Conservation (phyloP, 2,329 filamentous ascomycete species). For the Orbilia quercus region DNA sequence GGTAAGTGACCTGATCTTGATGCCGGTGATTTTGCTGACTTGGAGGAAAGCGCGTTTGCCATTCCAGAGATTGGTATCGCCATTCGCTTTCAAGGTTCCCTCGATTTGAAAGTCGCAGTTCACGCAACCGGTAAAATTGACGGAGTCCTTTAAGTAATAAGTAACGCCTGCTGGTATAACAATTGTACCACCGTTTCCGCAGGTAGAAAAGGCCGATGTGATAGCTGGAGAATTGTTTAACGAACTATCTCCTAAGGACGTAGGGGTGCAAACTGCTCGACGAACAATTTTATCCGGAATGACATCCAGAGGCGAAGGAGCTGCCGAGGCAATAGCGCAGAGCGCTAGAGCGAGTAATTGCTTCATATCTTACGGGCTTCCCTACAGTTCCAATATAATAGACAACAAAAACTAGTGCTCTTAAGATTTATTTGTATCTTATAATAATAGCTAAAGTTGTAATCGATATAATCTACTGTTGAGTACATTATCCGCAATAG, state of each 20-base stretch:
- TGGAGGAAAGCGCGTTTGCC: slow-evolving; percentile 64
- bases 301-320: slow-evolving; percentile 20
- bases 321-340: slow-evolving; percentile 20
- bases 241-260: slow-evolving; percentile 59
- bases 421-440: too few species aligned
- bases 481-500: not conserved
- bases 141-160: slow-evolving; percentile 65
- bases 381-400: not conserved
- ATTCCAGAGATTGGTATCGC: slow-evolving; percentile 64
- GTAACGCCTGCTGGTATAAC: slow-evolving; percentile 64
- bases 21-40: slow-evolving; percentile 62
- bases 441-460: too few species aligned
- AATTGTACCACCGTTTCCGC: slow-evolving; percentile 65
- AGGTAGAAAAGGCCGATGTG: slow-evolving; percentile 63
- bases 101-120: slow-evolving; percentile 67
- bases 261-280: slow-evolving; percentile 61
- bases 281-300: slow-evolving; percentile 25
- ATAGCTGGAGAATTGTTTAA: slow-evolving; percentile 66
- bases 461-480: too few species aligned
- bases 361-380: slow-evolving; percentile 22
- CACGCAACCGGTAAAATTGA: slow-evolving; percentile 64
- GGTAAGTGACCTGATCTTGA: slow-evolving; percentile 64
- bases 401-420: not conserved
- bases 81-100: slow-evolving; percentile 64
- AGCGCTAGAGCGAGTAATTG: slow-evolving; percentile 21